These are phyloP conservation scores for Leucaena leucocephala DNA, from an alignment of 306 rosid genomes.

Conservation along the genomic window DNA sequence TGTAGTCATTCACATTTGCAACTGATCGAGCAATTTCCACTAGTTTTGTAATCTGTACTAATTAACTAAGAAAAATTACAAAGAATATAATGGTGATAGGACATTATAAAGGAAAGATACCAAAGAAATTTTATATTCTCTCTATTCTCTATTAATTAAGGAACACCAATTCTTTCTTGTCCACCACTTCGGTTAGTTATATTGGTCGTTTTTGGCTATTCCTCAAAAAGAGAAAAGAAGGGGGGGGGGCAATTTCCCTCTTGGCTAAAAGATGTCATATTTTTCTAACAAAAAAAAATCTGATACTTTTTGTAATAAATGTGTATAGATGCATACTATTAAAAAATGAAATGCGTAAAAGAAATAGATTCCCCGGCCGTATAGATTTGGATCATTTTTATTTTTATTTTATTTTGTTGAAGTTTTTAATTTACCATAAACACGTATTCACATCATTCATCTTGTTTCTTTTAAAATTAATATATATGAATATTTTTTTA, in stretches of 20 bases:
- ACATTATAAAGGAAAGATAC: neutral
- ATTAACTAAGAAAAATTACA: neutral
- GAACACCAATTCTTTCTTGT: neutral
- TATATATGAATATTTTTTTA: neutral
- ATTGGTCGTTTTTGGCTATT: no score
- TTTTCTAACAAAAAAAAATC: no score
- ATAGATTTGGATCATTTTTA: neutral
- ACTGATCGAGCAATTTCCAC: conserved; percentile 84
- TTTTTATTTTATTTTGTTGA: neutral
- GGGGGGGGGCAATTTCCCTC: no score
- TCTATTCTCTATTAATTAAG: no score
- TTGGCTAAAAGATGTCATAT: no score
- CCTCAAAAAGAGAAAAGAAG: no score
- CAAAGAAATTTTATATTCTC: neutral
- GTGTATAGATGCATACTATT: no score
- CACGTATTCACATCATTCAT: neutral
- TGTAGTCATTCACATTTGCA: conserved; percentile 72
- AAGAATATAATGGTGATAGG: neutral
- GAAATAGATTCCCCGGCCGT: neutral
- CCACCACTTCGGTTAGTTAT: neutral
- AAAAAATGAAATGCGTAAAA: neutral
- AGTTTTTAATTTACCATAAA: neutral
- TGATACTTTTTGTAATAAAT: no score
- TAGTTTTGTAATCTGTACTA: conserved; percentile 64
- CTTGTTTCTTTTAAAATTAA: neutral